Base-by-base conservation (phyloP, 257 asterid species). In the Thymus mandschuricus region DNA sequence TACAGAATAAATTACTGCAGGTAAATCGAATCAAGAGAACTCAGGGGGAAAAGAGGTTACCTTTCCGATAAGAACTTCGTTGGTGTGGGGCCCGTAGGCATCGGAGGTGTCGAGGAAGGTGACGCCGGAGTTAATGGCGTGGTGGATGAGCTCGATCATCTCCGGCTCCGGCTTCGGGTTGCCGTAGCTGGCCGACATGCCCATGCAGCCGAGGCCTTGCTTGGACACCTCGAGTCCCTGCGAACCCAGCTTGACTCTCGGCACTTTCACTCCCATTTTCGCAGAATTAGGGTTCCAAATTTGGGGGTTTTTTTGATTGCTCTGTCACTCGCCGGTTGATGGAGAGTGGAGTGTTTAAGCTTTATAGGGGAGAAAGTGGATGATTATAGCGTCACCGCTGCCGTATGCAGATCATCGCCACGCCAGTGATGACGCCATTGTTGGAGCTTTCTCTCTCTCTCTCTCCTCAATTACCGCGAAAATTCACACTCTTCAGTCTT, bases 201-300 rank as follows among this genome's bases (percentile, higher is more conserved):
- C 80, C 86, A 82, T 78, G 29, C 86, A 79, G 30, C 83, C 83
- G 1, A 82, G 75, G 3, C 86, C 86, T 13, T 63, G 81, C 4
- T 65, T 66, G 1, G 86, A 82, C 1, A 81, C 86, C 65, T 81
- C 67, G 5, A 81, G 35, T 0, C 86, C 86, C 43, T 81, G 79
- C 2, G 83, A 75, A 0, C 86, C 86, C 9, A 82, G 77, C 69
- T 75, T 82, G 34, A 82, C 60, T 62, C 55, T 72, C 5, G 79
- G 75, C 29, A 79, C 68, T 2, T 7, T 49, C 3, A 10, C 54
- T 50, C 10, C 43, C 64, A 64, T 74, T n/a, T 64, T n/a, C 3
- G 57, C 60, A 0, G 10, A 27, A 63, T 62, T 54, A 64, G 52
- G 31, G 64, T 3, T 44, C 44, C 15, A 1, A 13, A 57, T 44